Evolutionary conservation across 192 early-diverging fungal species (phyloP), one percentile per base, ranked within the genome.

Genomic region (Mortierella antarctica): DNA sequence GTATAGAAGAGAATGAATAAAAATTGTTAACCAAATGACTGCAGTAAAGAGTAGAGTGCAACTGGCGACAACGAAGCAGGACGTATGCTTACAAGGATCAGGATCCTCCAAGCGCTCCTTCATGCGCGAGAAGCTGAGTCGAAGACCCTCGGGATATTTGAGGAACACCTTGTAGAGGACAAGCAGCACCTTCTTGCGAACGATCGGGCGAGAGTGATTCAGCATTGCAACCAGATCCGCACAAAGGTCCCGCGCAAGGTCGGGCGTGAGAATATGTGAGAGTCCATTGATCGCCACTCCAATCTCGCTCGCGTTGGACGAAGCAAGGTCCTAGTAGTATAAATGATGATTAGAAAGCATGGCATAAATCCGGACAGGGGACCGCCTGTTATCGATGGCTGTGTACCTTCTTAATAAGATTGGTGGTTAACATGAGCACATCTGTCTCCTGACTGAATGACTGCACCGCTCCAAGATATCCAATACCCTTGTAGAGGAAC

Each of bases 381-480:
- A 51, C 13, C 13, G n/a, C n/a, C 13, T 15, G 50, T 51, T 12
- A 44, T 60, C 45, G 20, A 40, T 45, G 53, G 53, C 13, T 13
- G 39, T 14, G 47, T 84, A 95, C 95, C 84, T 99, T 99, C 82
- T 96, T 96, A 59, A 98, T 95, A 71, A 97, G 85, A 82, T 99
- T 99, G 11, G 96, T 98, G 13, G 93, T 92, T 49, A 99, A 87
- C 96, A 99, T 98, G 44, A 98, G 84, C 10, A 99, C 95, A 85
- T 97, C 95, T 13, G 96, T 98, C 53, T 96, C 95, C 51, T 95
- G 94, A 61, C 91, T 87, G 83, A 99, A 98, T 3, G 95, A 94
- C 64, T 92, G 91, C 0, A 93, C 86, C 10, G 97, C 98, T 1
- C 96, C 97, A 65, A 95, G 86, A 72, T 99, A 99, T 45, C 97